phyloP scores from a whole-genome alignment of 2,329 filamentous ascomycete species.

The Cryphonectria japonica region DNA sequence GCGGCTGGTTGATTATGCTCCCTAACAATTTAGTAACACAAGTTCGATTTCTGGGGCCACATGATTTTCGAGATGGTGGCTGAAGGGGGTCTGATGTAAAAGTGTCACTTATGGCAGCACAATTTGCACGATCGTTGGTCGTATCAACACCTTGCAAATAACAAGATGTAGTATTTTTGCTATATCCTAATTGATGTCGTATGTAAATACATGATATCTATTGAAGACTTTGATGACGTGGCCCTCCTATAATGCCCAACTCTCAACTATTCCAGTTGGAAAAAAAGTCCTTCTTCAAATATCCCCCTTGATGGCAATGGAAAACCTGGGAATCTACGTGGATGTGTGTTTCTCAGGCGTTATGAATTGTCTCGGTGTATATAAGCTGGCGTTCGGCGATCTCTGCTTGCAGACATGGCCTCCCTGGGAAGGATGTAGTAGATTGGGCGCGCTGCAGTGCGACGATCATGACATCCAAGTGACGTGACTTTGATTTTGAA shows the following conservation, averaged over 20 bases:
- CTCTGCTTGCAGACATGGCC: neutral
- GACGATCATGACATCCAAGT: neutral
- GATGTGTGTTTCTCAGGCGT: neutral
- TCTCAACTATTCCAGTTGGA: too few relatives aligned
- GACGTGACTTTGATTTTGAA: neutral
- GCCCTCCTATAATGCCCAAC: too few relatives aligned
- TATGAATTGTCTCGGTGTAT: neutral
- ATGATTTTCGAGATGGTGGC: too few relatives aligned
- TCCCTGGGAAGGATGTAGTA: neutral
- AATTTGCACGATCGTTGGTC: too few relatives aligned
- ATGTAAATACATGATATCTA: too few relatives aligned
- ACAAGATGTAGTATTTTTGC: too few relatives aligned
- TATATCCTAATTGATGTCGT: too few relatives aligned
- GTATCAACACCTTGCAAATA: too few relatives aligned
- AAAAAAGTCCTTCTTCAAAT: neutral
- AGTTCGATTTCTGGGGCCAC: neutral
- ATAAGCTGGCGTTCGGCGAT: neutral
- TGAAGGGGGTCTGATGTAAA: too few relatives aligned
- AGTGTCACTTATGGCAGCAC: too few relatives aligned
- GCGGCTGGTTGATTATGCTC: neutral
- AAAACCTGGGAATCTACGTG: neutral
- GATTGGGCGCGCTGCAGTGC: neutral
- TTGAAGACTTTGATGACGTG: too few relatives aligned
- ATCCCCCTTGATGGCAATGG: neutral
- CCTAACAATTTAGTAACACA: neutral